Conservation (phyloP, 805 yeast species). For the Kuraishia cidri region DNA sequence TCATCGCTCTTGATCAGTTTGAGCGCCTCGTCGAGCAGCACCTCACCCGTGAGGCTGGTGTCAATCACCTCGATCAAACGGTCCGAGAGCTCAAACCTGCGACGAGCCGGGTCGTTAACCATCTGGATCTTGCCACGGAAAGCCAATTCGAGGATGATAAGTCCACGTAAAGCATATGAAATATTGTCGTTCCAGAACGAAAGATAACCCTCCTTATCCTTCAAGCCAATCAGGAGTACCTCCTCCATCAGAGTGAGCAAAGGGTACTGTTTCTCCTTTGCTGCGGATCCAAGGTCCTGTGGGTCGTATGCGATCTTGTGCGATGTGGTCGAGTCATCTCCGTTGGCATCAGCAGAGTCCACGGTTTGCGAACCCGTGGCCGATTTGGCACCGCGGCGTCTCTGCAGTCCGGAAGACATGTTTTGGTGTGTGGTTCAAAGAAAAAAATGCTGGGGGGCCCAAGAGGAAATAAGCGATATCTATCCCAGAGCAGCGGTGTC, state of each 20-base stretch:
- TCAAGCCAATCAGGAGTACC: conserved; percentile 84
- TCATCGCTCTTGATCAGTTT: conserved; percentile 83
- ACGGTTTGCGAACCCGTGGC: conserved; percentile 7
- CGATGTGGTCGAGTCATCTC: conserved; percentile 7
- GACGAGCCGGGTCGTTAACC: conserved; percentile 87
- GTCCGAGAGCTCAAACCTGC: conserved; percentile 82
- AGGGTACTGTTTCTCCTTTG: conserved; percentile 40
- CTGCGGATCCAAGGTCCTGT: conserved; percentile 40
- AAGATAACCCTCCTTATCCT: conserved; percentile 92
- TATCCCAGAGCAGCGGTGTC: too few relatives aligned
- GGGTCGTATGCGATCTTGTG: conserved; percentile 82
- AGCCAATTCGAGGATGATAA: conserved; percentile 87
- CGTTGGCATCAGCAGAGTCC: conserved; percentile 5
- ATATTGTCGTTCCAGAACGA: conserved; percentile 98
- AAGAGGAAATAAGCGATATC: too few relatives aligned
- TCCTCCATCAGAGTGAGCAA: conserved; percentile 92
- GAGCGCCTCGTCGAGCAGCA: conserved; percentile 85
- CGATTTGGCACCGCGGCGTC: conserved; percentile 55
- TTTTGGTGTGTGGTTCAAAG: too few relatives aligned
- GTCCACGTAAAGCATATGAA: conserved; percentile 91
- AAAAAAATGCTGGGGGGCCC: too few relatives aligned
- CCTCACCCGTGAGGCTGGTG: conserved; percentile 87
- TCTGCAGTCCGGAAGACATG: conserved; percentile 51
- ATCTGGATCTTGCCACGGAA: conserved; percentile 82
- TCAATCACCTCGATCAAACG: conserved; percentile 83